Conservation (phyloP, 2,329 filamentous ascomycete genomes). For the Monosporascus sp. region DNA sequence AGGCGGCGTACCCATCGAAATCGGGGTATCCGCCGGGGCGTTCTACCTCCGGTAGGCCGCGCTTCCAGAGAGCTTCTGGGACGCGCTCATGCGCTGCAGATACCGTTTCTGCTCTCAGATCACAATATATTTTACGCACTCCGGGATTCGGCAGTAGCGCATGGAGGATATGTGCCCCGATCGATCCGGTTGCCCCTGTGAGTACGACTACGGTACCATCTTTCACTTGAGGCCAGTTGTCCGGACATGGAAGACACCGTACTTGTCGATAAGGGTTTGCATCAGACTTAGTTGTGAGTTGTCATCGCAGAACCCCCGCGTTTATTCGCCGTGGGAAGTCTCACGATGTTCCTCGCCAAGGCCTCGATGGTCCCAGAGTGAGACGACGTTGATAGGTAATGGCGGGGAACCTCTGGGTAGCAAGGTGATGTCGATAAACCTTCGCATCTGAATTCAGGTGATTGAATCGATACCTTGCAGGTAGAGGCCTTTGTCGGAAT, state of each 20-base stretch:
- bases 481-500: slow-evolving; percentile 47
- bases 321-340: background rate
- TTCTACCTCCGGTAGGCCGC: slow-evolving; percentile 16
- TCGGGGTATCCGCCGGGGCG: slow-evolving; percentile 19
- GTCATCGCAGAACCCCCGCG: slow-evolving; percentile 8
- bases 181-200: slow-evolving; percentile 22
- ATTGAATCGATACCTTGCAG: slow-evolving; percentile 57
- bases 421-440: slow-evolving; percentile 22
- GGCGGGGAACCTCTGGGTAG: slow-evolving; percentile 3
- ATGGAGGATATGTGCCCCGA: slow-evolving; percentile 47
- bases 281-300: slow-evolving; percentile 11
- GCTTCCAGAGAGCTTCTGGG: slow-evolving; percentile 33
- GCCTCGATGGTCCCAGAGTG: slow-evolving; percentile 47
- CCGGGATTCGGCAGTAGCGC: slow-evolving; percentile 32
- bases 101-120: slow-evolving; percentile 44
- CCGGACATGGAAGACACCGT: slow-evolving; percentile 14
- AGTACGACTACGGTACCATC: slow-evolving; percentile 16
- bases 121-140: slow-evolving; percentile 48
- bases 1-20: slow-evolving; percentile 34
- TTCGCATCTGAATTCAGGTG: slow-evolving; percentile 48
- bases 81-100: slow-evolving; percentile 40
- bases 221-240: background rate
- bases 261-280: slow-evolving; percentile 22
- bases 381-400: slow-evolving; percentile 54
- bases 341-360: slow-evolving; percentile 19